Evolutionary conservation across 495 filamentous ascomycete genomes (phyloP).

Genomic region (Neurospora sp.): DNA sequence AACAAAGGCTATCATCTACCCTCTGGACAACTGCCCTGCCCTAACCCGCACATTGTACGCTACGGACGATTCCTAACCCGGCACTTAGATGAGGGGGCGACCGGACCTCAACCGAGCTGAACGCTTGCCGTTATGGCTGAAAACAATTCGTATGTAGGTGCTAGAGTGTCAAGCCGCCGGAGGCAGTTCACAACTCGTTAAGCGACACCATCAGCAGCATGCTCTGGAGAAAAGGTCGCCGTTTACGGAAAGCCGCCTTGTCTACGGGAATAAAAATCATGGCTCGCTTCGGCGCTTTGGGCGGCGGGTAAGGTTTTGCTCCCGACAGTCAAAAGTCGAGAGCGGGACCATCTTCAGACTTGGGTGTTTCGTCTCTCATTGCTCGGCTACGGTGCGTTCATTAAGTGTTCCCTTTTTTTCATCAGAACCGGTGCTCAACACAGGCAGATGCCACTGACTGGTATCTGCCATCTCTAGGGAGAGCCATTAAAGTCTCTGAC

Average conservation of each 20-base stretch:
- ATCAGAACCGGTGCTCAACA: too few species aligned
- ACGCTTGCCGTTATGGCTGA: not conserved
- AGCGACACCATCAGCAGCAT: not conserved
- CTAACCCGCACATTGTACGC: not conserved
- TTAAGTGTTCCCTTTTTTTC: too few species aligned
- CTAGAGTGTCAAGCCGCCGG: not conserved
- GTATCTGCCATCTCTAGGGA: too few species aligned
- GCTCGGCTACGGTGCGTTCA: not conserved
- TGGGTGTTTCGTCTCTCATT: not conserved
- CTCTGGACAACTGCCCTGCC: not conserved
- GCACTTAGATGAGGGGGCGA: not conserved
- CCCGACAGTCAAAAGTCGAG: not conserved
- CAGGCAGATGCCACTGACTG: too few species aligned
- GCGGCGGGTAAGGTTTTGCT: not conserved
- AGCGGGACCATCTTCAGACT: not conserved
- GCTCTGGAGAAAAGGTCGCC: not conserved
- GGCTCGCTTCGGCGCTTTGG: not conserved
- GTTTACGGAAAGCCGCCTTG: not conserved
- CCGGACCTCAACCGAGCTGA: not conserved
- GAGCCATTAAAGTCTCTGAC: too few species aligned
- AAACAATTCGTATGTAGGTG: not conserved
- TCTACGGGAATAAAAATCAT: not conserved
- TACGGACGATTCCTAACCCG: not conserved
- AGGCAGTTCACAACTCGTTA: not conserved
- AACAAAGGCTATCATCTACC: not conserved